Evolutionary conservation across 345 rosid genomes (phyloP), one percentile per base, ranked within the genome.

Genomic region (Eucalyptus sideroxylon): DNA sequence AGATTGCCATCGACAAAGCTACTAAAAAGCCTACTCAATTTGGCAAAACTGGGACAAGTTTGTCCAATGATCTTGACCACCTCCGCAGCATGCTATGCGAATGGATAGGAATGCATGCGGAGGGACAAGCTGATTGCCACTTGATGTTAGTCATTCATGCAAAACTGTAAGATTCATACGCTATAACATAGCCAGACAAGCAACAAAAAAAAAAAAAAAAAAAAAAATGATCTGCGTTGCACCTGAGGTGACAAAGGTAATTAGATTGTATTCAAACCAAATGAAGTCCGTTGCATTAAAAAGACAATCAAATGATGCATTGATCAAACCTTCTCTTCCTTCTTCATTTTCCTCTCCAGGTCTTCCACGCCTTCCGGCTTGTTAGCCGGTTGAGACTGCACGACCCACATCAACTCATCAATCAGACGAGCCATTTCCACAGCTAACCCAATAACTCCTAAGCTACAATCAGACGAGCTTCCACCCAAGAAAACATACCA

Each of bases 281-380:
- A 8, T 16, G 42, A 67, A 31, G 42, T 67, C 42, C 37, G 24
- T 16, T 67, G 24, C 80, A 16, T 34, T 34, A 17, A 31, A 67
- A 67, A 16, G 6, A 67, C 1, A 67, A 67, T 67, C 42, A 67
- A 67, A 67, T 31, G 21, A 31, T 67, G 23, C 80, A 31, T 67
- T 31, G 42, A 31, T 67, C 37, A 17, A 16, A 97, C 99, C 95
- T 96, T 96, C 89, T 96, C 98, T 88, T 97, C 98, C 89, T 96
- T 96, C 92, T 94, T 97, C 96, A 93, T 96, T 94, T 97, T 96
- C 67, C 97, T 92, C 92, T 97, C 98, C 15, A 94, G 95, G 31
- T 97, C 99, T 89, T 96, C 97, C 24, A 91, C 94, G 14, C 96
- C 94, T 80, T 89, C 93, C 31, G 89, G 91, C 93, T 92, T 95